phyloP scores from a whole-genome alignment of 169 alveolate species.

The Cyclospora cayetanensis region DNA sequence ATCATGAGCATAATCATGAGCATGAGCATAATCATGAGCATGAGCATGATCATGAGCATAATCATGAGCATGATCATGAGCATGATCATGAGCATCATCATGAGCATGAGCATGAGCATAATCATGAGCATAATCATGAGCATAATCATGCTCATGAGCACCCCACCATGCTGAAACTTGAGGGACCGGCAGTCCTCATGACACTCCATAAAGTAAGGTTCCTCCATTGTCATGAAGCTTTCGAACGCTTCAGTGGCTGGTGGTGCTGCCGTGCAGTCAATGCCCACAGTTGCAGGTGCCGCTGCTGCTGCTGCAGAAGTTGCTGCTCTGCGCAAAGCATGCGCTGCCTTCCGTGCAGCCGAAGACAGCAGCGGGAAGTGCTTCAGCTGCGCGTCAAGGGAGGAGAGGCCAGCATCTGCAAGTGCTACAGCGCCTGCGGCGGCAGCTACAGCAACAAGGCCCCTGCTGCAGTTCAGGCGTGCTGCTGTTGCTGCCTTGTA shows the following conservation, averaged over 20 bases:
- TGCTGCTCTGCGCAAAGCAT: not conserved
- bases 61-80: not conserved
- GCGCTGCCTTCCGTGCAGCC: not conserved
- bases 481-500: too few species aligned
- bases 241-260: not conserved
- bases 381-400: slow-evolving; percentile 6
- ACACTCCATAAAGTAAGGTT: slow-evolving; percentile 30
- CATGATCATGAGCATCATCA: not conserved
- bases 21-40: not conserved
- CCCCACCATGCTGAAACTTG: slow-evolving; percentile 42
- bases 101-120: not conserved
- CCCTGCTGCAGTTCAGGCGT: too few species aligned
- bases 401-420: not conserved
- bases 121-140: not conserved
- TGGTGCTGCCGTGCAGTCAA: not conserved
- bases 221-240: slow-evolving; percentile 2
- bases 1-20: too few species aligned
- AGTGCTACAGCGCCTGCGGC: not conserved
- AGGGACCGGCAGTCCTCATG: slow-evolving; percentile 58
- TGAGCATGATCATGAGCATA: not conserved
- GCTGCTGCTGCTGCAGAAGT: not conserved
- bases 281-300: not conserved
- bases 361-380: not conserved
- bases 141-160: not conserved
- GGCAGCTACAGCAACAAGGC: not conserved